Conservation (phyloP, 2,329 filamentous ascomycete species). For the Aspergillus persii region DNA sequence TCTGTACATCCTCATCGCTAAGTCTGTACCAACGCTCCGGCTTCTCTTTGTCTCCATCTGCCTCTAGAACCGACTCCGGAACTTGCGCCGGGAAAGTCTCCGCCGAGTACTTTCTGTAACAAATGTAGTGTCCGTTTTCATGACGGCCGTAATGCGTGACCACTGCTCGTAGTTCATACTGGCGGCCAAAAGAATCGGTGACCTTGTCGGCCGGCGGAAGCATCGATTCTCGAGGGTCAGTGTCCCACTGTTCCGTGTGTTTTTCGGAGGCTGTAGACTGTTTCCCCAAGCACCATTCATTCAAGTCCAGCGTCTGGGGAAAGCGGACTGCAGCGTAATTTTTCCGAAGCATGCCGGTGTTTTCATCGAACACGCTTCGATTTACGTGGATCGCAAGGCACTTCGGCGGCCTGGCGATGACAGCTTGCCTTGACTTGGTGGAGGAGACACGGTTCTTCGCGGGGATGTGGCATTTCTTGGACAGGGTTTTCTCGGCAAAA, state of each 20-base stretch:
- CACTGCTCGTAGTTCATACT: conserved; percentile 78
- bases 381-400: conserved; percentile 86
- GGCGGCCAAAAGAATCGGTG: conserved; percentile 43
- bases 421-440: conserved; percentile 86
- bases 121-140: conserved; percentile 94
- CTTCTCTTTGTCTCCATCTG: conserved; percentile 33
- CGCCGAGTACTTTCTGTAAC: conserved; percentile 70
- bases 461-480: conserved; percentile 63
- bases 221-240: conserved; percentile 70
- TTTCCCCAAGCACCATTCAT: conserved; percentile 79
- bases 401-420: conserved; percentile 76
- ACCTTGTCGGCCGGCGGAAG: conserved; percentile 60
- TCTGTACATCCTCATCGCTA: conserved; percentile 81
- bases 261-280: conserved; percentile 29
- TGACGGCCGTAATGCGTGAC: conserved; percentile 88
- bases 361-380: conserved; percentile 84
- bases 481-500: conserved; percentile 68
- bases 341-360: conserved; percentile 75
- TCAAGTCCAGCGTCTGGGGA: conserved; percentile 70
- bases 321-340: conserved; percentile 79
- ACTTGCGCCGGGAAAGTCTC: conserved; percentile 33
- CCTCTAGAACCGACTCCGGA: conserved; percentile 31
- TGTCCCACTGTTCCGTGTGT: conserved; percentile 65
- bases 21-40: conserved; percentile 78
- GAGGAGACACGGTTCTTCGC: conserved; percentile 68